Base-by-base conservation (phyloP, 768 basidiomycete genomes). In the Pholiota molesta region DNA sequence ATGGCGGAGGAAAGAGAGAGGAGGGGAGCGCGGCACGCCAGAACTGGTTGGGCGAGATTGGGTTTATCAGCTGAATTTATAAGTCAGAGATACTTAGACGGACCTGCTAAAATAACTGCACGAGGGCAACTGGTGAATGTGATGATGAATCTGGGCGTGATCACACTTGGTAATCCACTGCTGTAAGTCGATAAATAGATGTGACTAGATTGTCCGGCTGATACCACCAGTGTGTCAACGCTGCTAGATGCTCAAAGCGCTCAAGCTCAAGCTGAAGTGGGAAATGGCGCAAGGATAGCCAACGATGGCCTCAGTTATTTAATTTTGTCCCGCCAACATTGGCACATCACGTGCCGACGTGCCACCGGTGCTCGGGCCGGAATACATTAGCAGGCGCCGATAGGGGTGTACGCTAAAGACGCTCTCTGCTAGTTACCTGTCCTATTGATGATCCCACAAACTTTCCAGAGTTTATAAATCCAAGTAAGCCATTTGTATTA, bases 21-120 rank as follows among this genome's bases (percentile, higher is more conserved):
- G 52, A 56, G 57, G 40, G 64, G 44, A 59, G 60, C 57, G 35
- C 57, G 63, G 54, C 57, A 66, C 62, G 71, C 69, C 69, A 72
- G 69, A 54, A 61, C 64, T 69, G 42, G 37, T 10, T 49, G 54
- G 29, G 53, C 33, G 49, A 33, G 35, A 37, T 37, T 56, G 56
- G 54, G 45, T 39, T n/a, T 28, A 61, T 52, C 55, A 51, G 42
- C 17, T 17, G 28, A 49, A 23, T 45, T 29, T 39, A 55, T 61
- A 61, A 61, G 61, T 58, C 62, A 65, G 44, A 28, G 45, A 28
- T 44, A 40, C 39, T 23, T 33, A 55, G 29, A 53, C 31, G 26
- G 26, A 57, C 59, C 58, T 52, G 59, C 42, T 54, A 62, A 51
- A 17, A 44, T 57, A 54, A 52, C 28, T 8, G 28, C 52, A 31